Evolutionary conservation across 2,329 filamentous ascomycete species (phyloP), one percentile per base, ranked within the genome.

Genomic region (Lasiodiplodia gonubiensis): DNA sequence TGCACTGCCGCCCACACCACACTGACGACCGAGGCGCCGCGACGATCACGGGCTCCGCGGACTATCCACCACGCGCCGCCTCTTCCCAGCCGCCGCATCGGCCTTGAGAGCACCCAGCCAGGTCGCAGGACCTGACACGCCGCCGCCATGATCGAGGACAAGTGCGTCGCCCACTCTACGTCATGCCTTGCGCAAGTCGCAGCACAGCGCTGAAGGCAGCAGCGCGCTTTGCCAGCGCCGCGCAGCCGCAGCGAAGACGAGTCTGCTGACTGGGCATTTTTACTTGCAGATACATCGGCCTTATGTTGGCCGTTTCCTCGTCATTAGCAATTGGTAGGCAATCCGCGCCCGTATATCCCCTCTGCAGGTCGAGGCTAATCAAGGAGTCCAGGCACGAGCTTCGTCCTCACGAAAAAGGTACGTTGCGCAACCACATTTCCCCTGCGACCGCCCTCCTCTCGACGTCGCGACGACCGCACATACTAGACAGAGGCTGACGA

Each of bases 321-420:
- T 80, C 78, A 63, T 71, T 80, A 49, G 77, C 77, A 53, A 80
- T 80, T 65, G 78, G 77, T 77, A 72, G 59, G 74, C 69, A 21
- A 27, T 10, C 48, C 23, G 18, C 37, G 37, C 23, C 64, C 35
- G 21, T 12, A 14, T 23, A 8, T 42, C 63, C 30, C 25, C 25
- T 37, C 3, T 42, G 25, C 21, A 39, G 23, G 25, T 52, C 42
- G 14, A 33, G 42, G 65, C 73, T 75, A 70, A 75, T 59, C 25
- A 42, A 37, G 25, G 46, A 16, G 16, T 66, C 6, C 73, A 95
- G 93, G 93, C 76, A 93, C 92, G 63, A 97, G 94, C 86, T 99
- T 99, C 80, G 94, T 99, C 73, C 97, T 99, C 75, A 99, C 96
- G 57, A 99, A 99, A 83, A 98, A 97, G 87, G 92, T 95, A 83